These are phyloP conservation scores for Ogataea trehalophila DNA, from an alignment of 805 yeast genomes.

Conservation along the genomic window DNA sequence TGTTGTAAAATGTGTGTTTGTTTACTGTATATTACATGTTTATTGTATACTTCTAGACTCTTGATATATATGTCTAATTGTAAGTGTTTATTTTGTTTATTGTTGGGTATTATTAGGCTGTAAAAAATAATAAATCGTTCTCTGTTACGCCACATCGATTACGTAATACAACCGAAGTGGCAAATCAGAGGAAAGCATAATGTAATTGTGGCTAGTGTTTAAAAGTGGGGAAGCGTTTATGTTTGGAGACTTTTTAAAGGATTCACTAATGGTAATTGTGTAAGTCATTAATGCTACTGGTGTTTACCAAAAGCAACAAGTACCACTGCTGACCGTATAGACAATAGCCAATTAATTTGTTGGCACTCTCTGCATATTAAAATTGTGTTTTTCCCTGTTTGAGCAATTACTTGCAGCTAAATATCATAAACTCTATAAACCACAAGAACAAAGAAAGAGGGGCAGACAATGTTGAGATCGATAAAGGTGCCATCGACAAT, in stretches of 20 bases:
- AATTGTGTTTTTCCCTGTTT: not conserved
- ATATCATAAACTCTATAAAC: not conserved
- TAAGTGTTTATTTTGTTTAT: not conserved
- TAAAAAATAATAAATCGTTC: not conserved
- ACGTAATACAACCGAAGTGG: no score
- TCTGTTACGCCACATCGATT: not conserved
- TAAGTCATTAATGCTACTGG: not conserved
- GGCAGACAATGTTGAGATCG: slow-evolving; percentile 1
- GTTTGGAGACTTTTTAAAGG: not conserved
- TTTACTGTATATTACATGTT: not conserved
- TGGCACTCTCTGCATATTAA: no score
- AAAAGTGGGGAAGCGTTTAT: slow-evolving; percentile 1
- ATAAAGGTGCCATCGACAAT: not conserved
- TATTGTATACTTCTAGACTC: no score
- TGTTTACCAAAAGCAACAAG: not conserved
- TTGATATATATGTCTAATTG: no score
- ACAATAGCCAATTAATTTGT: no score
- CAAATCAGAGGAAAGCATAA: not conserved
- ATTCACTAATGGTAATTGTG: no score
- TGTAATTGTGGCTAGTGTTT: not conserved
- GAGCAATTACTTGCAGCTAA: no score
- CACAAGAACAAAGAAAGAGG: not conserved
- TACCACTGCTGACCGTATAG: not conserved
- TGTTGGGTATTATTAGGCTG: not conserved
- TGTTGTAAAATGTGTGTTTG: not conserved